phyloP scores from a whole-genome alignment of 1,139 yeast genomes.

The Arxiozyma bovina region DNA sequence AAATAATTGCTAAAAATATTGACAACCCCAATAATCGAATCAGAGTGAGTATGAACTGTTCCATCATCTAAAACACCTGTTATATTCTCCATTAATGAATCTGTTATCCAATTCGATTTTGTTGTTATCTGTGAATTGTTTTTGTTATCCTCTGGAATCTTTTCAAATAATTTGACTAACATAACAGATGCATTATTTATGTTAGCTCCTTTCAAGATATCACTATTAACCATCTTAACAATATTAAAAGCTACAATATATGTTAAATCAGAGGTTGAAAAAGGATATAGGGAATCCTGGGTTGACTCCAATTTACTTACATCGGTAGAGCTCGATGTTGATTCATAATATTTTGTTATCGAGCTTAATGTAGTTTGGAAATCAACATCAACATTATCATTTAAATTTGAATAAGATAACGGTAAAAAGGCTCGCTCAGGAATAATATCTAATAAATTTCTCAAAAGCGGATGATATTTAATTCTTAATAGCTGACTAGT shows the following conservation, averaged over 20 bases:
- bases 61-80: slow-evolving; percentile 26
- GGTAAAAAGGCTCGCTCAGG: slow-evolving; percentile 55
- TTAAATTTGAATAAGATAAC: slow-evolving; percentile 33
- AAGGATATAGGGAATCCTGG: slow-evolving; percentile 34
- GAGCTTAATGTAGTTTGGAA: slow-evolving; percentile 23
- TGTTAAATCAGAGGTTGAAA: slow-evolving; percentile 39
- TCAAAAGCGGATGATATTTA: slow-evolving; percentile 23
- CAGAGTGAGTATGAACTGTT: slow-evolving; percentile 29
- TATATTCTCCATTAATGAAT: slow-evolving; percentile 33
- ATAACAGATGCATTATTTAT: slow-evolving; percentile 34
- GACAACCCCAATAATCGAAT: slow-evolving; percentile 40
- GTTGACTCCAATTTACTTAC: slow-evolving; percentile 10
- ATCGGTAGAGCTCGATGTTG: slow-evolving; percentile 16
- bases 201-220: slow-evolving; percentile 15
- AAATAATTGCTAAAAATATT: slow-evolving; percentile 35
- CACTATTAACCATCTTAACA: slow-evolving; percentile 33
- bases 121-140: slow-evolving; percentile 10
- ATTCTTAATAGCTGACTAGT: neutral
- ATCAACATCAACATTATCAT: slow-evolving; percentile 11
- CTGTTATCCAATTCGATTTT: slow-evolving; percentile 25
- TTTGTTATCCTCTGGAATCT: slow-evolving; percentile 37
- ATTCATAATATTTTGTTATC: slow-evolving; percentile 31
- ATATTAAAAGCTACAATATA: slow-evolving; percentile 34
- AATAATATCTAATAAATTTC: slow-evolving; percentile 39
- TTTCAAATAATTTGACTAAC: slow-evolving; percentile 38